Conservation (phyloP, 106 monocot species). For the Platanthera guangdongensis region DNA sequence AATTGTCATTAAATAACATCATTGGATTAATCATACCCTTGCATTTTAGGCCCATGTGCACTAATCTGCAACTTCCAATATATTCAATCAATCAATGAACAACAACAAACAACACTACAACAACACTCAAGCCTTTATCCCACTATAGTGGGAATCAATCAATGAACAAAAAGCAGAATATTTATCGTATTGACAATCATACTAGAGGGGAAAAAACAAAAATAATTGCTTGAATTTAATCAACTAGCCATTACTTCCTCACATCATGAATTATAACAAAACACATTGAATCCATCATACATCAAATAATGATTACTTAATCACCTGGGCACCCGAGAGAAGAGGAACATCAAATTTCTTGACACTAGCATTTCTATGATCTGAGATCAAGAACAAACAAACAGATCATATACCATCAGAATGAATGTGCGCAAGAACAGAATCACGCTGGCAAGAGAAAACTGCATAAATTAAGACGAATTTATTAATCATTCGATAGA, state of each 20-base stretch:
- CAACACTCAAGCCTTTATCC: no score
- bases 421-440: background rate
- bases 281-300: background rate
- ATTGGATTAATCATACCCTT: background rate
- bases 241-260: background rate
- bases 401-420: background rate
- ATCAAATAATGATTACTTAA: background rate
- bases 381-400: background rate
- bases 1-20: background rate
- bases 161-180: background rate
- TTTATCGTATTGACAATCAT: background rate
- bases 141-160: background rate
- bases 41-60: background rate
- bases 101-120: no score
- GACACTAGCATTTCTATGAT: background rate
- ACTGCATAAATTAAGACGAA: background rate
- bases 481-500: background rate
- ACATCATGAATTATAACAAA: background rate
- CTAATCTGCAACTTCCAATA: background rate
- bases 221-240: background rate
- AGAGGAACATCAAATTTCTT: conserved; percentile 27
- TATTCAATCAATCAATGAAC: background rate
- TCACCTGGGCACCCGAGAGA: conserved; percentile 33
- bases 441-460: background rate
- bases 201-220: background rate